Conservation (phyloP, 345 rosid genomes). For the Populus davidiana region DNA sequence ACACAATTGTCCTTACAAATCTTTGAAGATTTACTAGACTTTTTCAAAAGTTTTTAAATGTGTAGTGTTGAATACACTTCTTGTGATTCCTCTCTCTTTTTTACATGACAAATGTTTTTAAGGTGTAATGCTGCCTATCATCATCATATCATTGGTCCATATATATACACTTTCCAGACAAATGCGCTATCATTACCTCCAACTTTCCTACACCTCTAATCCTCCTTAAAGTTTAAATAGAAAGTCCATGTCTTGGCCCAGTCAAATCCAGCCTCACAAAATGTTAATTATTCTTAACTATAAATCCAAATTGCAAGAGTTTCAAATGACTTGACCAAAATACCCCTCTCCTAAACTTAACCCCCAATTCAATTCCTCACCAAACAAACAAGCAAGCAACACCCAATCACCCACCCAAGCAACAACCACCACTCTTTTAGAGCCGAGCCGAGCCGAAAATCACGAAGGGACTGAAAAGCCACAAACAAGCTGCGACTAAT, state of each 20-base stretch:
- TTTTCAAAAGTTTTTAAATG: not conserved
- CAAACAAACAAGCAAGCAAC: not conserved
- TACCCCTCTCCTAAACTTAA: not conserved
- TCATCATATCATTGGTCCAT: not conserved
- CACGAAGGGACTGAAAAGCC: not conserved
- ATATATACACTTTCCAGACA: not conserved
- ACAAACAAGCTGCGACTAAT: slow-evolving; percentile 34
- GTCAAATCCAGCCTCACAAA: not conserved
- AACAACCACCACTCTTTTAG: not conserved
- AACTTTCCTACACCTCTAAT: not conserved
- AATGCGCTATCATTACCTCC: not conserved
- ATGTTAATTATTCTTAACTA: not conserved
- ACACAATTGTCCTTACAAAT: not conserved
- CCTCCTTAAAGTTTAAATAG: not conserved
- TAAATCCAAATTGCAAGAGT: not conserved
- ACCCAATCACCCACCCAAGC: not conserved
- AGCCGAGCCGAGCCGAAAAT: slow-evolving; percentile 24
- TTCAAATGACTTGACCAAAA: not conserved
- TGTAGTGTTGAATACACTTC: not conserved
- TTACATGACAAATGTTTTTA: not conserved
- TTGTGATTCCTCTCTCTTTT: not conserved
- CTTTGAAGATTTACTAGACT: not conserved
- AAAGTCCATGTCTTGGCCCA: not conserved
- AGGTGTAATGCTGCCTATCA: slow-evolving; percentile 1
- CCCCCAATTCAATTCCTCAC: not conserved